Evolutionary conservation across 2,329 filamentous ascomycete genomes (phyloP).

Genomic region (Colletotrichum brevisporum): DNA sequence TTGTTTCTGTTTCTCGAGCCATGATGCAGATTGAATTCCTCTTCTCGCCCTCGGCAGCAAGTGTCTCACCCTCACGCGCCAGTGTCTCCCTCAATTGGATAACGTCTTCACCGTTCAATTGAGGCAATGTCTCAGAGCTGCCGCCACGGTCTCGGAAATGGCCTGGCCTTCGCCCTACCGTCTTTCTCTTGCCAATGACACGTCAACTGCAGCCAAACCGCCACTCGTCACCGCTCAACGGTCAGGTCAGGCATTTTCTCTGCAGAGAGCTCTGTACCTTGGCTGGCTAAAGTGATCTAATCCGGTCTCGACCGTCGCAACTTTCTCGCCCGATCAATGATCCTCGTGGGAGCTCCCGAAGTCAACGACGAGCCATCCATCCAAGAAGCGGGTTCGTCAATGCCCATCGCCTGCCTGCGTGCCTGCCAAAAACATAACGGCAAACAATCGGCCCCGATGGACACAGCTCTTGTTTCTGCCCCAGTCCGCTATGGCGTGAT

Average conservation of each 20-base stretch:
- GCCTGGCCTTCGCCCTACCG: background rate
- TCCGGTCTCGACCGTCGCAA: slow-evolving; percentile 11
- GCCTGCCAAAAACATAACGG: background rate
- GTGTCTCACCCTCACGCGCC: slow-evolving; percentile 29
- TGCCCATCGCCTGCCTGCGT: slow-evolving; percentile 8
- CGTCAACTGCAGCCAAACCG: slow-evolving; percentile 12
- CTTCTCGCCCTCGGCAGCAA: slow-evolving; percentile 3
- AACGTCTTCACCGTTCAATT: slow-evolving; percentile 7
- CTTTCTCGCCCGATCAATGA: slow-evolving; percentile 12
- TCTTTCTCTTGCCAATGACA: slow-evolving; percentile 8
- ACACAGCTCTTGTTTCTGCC: slow-evolving; percentile 29
- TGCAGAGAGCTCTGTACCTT: background rate
- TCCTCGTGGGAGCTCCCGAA: slow-evolving; percentile 15
- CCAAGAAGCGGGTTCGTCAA: slow-evolving; percentile 1
- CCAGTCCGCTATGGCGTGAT: slow-evolving; percentile 34
- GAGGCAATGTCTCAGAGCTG: background rate
- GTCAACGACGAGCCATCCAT: slow-evolving; percentile 6
- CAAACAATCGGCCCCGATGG: slow-evolving; percentile 10
- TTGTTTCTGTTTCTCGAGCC: slow-evolving; percentile 11
- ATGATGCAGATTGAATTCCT: slow-evolving; percentile 16
- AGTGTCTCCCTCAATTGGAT: slow-evolving; percentile 23
- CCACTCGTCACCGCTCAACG: slow-evolving; percentile 35
- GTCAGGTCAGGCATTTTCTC: background rate
- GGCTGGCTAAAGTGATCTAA: background rate
- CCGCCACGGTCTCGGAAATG: background rate